These are phyloP conservation scores for Trichoderma sp. DNA, from an alignment of 2,329 filamentous ascomycete species.

Conservation along the genomic window DNA sequence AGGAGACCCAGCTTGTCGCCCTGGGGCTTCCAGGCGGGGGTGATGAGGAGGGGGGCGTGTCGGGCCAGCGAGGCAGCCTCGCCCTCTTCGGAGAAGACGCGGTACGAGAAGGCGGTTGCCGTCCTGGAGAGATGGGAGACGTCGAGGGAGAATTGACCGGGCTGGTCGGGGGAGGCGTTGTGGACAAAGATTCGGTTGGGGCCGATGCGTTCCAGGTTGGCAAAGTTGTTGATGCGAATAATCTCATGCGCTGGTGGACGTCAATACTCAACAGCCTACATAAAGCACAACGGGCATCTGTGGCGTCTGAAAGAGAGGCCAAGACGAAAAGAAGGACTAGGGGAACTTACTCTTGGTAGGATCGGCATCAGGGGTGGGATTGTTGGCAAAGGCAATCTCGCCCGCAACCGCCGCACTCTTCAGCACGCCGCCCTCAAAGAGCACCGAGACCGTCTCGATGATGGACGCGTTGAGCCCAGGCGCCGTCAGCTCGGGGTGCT, in stretches of 20 bases:
- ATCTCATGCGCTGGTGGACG: constrained; percentile 53
- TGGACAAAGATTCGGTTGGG: constrained; percentile 91
- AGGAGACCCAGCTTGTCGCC: constrained; percentile 84
- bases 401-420: constrained; percentile 76
- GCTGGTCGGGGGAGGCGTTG: constrained; percentile 62
- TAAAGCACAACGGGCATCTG: too few relatives aligned
- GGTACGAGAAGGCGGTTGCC: constrained; percentile 88
- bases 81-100: constrained; percentile 70
- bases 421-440: constrained; percentile 73
- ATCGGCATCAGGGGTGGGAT: constrained; percentile 50
- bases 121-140: constrained; percentile 71
- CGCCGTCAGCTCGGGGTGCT: constrained; percentile 78
- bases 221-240: constrained; percentile 85
- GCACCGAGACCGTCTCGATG: constrained; percentile 86
- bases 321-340: neutral
- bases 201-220: constrained; percentile 85
- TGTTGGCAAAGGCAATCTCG: constrained; percentile 87
- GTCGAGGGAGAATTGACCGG: constrained; percentile 80
- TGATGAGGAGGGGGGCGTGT: constrained; percentile 73
- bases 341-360: constrained; percentile 51
- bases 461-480: constrained; percentile 85
- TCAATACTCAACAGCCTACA: neutral
- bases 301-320: neutral
- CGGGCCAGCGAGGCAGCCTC: constrained; percentile 48
- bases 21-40: constrained; percentile 80